Evolutionary conservation across 495 filamentous ascomycete species (phyloP).

Genomic region (Penicillium atrosanguineum): DNA sequence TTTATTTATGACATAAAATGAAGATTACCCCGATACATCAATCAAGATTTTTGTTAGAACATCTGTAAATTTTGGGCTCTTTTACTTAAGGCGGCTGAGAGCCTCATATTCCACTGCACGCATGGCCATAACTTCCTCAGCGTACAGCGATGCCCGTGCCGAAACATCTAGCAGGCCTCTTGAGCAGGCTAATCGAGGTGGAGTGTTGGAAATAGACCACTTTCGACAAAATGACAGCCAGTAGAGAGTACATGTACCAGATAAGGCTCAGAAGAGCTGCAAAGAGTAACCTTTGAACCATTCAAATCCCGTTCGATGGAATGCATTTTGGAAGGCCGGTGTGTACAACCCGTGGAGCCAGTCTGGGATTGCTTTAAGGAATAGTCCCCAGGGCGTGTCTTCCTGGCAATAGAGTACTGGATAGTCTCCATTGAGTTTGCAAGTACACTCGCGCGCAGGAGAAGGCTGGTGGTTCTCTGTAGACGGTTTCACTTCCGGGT

Average conservation of each 20-base stretch:
- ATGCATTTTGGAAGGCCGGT: not conserved
- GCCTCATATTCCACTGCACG: not conserved
- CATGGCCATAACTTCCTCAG: no score
- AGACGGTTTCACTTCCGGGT: not conserved
- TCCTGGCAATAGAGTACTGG: not conserved
- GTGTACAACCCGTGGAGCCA: not conserved
- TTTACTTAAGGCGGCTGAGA: no score
- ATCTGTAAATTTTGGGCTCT: not conserved
- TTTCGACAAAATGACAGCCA: no score
- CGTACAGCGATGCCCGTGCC: no score
- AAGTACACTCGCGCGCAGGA: not conserved
- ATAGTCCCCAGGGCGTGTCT: not conserved
- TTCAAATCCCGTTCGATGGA: not conserved
- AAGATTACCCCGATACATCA: not conserved
- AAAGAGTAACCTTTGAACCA: not conserved
- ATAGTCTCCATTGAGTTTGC: not conserved
- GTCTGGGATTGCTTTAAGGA: not conserved
- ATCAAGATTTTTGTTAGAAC: not conserved
- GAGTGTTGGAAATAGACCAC: no score
- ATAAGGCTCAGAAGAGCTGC: not conserved
- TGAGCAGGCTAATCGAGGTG: no score
- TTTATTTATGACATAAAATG: slow-evolving; percentile 5
- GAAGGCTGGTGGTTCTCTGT: not conserved
- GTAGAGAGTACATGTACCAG: not conserved
- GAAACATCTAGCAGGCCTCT: no score